phyloP scores from a whole-genome alignment of 1,139 yeast genomes.

The Candida albicans region DNA sequence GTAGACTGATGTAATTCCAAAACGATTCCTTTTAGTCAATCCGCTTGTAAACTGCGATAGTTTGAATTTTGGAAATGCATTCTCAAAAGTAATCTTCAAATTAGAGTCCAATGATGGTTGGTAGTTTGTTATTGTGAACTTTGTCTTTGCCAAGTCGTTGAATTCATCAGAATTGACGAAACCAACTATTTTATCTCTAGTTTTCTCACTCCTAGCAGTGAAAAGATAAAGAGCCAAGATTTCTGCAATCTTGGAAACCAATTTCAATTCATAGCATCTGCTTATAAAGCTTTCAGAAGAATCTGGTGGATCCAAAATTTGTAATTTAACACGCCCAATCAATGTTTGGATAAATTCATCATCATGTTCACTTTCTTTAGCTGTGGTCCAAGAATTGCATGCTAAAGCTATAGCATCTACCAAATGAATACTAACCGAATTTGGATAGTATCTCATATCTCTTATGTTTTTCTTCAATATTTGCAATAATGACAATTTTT shows the following conservation, averaged over 20 bases:
- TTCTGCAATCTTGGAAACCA: constrained; percentile 69
- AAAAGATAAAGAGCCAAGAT: constrained; percentile 72
- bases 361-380: constrained; percentile 51
- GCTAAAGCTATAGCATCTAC: constrained; percentile 67
- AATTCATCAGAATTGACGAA: constrained; percentile 42
- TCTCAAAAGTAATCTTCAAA: constrained; percentile 36
- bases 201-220: constrained; percentile 48
- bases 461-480: constrained; percentile 61
- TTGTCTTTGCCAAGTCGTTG: constrained; percentile 27
- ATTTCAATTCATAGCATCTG: constrained; percentile 56
- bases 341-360: constrained; percentile 51
- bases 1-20: constrained; percentile 57
- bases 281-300: constrained; percentile 32
- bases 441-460: constrained; percentile 54
- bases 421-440: constrained; percentile 56
- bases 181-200: constrained; percentile 43
- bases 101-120: constrained; percentile 43
- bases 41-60: constrained; percentile 58
- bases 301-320: constrained; percentile 20
- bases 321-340: constrained; percentile 35
- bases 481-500: constrained; percentile 43
- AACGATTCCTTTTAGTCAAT: constrained; percentile 46
- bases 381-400: constrained; percentile 68
- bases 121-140: constrained; percentile 31
- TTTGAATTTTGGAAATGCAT: constrained; percentile 47